Evolutionary conservation across 768 basidiomycete species (phyloP), one percentile per base, ranked within the genome.

Genomic region (Coprinopsis sp.): DNA sequence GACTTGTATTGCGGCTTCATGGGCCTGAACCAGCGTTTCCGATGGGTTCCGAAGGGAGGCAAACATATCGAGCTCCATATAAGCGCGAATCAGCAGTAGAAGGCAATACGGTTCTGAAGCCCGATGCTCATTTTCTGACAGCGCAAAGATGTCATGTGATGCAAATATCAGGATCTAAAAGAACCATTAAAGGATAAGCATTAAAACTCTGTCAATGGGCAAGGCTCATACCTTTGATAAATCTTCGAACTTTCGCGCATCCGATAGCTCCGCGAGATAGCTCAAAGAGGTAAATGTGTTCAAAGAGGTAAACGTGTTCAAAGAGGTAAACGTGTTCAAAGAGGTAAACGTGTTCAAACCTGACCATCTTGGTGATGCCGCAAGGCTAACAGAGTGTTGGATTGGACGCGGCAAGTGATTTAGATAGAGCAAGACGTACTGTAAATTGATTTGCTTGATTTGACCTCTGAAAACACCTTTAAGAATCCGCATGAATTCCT

Each of bases 171-270:
- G 51, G 28, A 63, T 48, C 67, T 66, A 39, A 30, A 1, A 34
- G n/a, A n/a, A n/a, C n/a, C n/a, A n/a, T n/a, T 49, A 2, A 23
- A 45, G 24, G 10, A 5, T 19, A 21, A 27, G 33, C 27, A 13
- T 38, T 23, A 12, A 41, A 13, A 10, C n/a, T 23, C 24, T 19
- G 31, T 24, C 3, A 33, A 33, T 49, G 19, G 37, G 27, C 21
- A 39, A 14, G 23, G 31, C 19, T 27, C 38, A 14, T 44, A 70
- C 68, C 54, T 65, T 69, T 10, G 59, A 50, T 4, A 72, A 56
- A 44, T 72, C 68, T 33, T 62, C 58, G 40, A 59, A 58, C 42
- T 72, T 72, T 13, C 54, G 53, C 1, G 62, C 66, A 51, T 73
- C 65, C 6, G 53, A 53, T 54, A 68, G 71, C 4, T 60, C 45